Percentiles rank a stretch among this genome's conserved stretches.
These are phyloP conservation scores for Laguncularia racemosa DNA, from an alignment of 345 rosid species.

Conservation along the genomic window DNA sequence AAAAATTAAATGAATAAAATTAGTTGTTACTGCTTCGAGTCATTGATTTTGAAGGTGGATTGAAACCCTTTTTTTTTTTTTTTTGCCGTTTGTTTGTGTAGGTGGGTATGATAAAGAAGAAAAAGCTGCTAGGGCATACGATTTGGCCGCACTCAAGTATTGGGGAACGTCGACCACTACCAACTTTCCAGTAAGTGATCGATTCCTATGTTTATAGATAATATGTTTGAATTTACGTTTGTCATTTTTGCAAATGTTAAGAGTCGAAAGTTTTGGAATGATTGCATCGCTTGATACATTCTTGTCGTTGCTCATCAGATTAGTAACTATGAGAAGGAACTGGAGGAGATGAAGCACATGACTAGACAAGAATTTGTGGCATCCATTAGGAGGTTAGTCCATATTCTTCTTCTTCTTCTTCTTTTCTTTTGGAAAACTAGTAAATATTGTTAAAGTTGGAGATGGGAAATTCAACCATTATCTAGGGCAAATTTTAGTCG, in stretches of 20 bases:
- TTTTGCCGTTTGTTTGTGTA: conserved; percentile 13
- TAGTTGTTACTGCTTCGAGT: background rate
- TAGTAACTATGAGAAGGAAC: conserved; percentile 86
- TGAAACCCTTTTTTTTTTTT: background rate
- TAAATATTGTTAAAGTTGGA: too few species aligned
- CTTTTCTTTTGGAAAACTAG: too few species aligned
- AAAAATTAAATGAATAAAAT: too few species aligned
- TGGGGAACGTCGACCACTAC: conserved; percentile 99
- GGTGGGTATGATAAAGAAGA: conserved; percentile 99
- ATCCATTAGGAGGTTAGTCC: conserved; percentile 71
- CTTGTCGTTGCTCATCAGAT: conserved; percentile 34
- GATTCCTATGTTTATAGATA: too few species aligned
- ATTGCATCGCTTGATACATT: background rate
- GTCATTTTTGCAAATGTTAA: too few species aligned
- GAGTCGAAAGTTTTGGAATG: background rate
- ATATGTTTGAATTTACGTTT: too few species aligned
- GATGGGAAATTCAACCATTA: too few species aligned
- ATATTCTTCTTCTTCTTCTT: background rate
- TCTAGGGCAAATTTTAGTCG: too few species aligned
- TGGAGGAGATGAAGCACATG: conserved; percentile 99
- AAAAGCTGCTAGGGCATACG: conserved; percentile 97
- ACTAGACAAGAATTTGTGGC: conserved; percentile 99
- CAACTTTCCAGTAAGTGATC: conserved; percentile 63
- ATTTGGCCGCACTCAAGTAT: conserved; percentile 88
- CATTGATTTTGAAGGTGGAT: background rate